Evolutionary conservation across 192 early-diverging fungal genomes (phyloP).

Genomic region (Neocallimastix lanati): DNA sequence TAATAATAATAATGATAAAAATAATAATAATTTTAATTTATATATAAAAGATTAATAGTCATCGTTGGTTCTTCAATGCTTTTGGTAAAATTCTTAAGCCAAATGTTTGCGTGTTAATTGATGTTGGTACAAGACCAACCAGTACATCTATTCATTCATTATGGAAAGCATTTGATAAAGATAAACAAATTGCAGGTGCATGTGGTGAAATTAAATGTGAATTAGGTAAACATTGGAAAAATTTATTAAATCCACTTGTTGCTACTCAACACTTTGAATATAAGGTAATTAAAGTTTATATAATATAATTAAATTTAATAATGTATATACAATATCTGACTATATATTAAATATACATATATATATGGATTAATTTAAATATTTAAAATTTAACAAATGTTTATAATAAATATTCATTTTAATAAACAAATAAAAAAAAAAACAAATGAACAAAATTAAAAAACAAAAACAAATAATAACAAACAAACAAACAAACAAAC

Average conservation of each 20-base stretch:
- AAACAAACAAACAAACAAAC: no score
- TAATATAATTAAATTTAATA: no score
- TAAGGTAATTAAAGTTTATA: no score
- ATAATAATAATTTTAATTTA: no score
- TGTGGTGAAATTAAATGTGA: constrained; percentile 70
- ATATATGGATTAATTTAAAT: no score
- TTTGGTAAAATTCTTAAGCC: constrained; percentile 36
- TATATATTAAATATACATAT: no score
- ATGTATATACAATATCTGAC: no score
- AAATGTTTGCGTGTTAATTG: constrained; percentile 40
- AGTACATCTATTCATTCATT: constrained; percentile 49
- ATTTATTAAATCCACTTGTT: constrained; percentile 53
- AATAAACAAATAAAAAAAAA: no score
- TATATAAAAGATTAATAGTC: constrained; percentile 35
- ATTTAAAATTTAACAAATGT: no score
- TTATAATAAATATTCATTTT: no score
- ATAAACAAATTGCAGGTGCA: constrained; percentile 53
- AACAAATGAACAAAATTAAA: no score
- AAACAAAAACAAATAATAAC: no score
- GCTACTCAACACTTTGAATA: constrained; percentile 72
- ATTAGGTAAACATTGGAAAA: constrained; percentile 26
- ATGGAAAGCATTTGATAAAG: constrained; percentile 61
- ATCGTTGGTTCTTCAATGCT: constrained; percentile 44
- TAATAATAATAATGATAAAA: neutral
- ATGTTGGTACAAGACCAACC: constrained; percentile 64